A percentile compares a stretch with the other conserved stretches of the same genome.
phyloP scores from a whole-genome alignment of 1,139 yeast species.

The Blastobotrys proliferans region DNA sequence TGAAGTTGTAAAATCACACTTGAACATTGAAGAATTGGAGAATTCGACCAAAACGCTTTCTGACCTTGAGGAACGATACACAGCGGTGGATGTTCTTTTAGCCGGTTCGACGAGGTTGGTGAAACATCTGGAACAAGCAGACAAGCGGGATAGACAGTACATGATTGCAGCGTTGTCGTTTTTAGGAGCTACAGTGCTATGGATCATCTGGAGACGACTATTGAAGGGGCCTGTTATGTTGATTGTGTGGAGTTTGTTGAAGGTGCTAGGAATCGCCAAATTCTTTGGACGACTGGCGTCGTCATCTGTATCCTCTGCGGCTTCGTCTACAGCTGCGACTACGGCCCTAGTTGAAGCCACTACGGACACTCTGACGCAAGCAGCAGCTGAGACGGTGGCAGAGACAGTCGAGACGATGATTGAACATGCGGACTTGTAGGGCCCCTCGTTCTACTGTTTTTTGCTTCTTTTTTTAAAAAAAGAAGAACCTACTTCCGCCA shows the following conservation, averaged over 20 bases:
- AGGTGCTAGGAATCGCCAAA: constrained; percentile 42
- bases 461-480: too few relatives aligned
- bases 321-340: neutral
- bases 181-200: constrained; percentile 50
- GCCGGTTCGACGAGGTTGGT: constrained; percentile 55
- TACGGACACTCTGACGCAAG: too few relatives aligned
- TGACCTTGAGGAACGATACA: constrained; percentile 48
- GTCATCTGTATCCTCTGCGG: neutral
- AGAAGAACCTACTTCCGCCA: constrained; percentile 55
- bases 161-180: constrained; percentile 59
- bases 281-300: constrained; percentile 10
- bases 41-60: constrained; percentile 52
- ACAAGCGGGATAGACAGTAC: constrained; percentile 54
- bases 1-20: constrained; percentile 50
- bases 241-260: constrained; percentile 55
- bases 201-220: constrained; percentile 65
- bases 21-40: constrained; percentile 58
- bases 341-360: neutral
- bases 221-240: constrained; percentile 53
- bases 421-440: too few relatives aligned
- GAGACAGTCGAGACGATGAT: too few relatives aligned
- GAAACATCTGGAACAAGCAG: constrained; percentile 63
- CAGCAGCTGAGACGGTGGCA: neutral
- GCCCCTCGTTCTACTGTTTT: too few relatives aligned
- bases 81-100: constrained; percentile 52